Evolutionary conservation across 176 grass and related monocot species (phyloP), one percentile per base, ranked within the genome.

Genomic region (Puya raimondii): DNA sequence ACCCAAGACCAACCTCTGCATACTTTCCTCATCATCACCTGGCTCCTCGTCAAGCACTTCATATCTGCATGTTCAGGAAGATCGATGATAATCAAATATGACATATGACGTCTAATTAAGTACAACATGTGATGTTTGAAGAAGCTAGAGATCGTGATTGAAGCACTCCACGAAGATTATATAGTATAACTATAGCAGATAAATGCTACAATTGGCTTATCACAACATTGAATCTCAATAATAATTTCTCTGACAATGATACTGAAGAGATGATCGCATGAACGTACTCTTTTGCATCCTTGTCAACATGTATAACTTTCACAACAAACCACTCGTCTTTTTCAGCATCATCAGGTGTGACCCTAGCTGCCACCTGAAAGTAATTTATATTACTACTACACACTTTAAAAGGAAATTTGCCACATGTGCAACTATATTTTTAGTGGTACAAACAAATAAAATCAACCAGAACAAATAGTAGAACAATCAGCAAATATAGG

Each of bases 281-380:
- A 66, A 56, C 94, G 69, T 93, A 97, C 94, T 97, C 87, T 87
- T 86, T 97, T 23, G 89, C 74, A 72, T 97, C 94, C 78, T 92
- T 97, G 58, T 97, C 94, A 21, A 97, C 90, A 79, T 90, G 87
- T 67, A 83, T 90, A 48, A 97, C 94, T 86, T 97, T 97, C 50
- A 92, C 87, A 64, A 97, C 76, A 72, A 97, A 71, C 89, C 94
- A 97, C 61, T 97, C 94, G 51, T 97, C 86, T 77, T 97, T 97
- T 70, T 93, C 89, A 54, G 83, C 78, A 66, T 93, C 85, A 74
- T 93, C 94, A 72, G 77, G 73, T 13, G 85, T 85, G 52, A 97
- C 89, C 78, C 80, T 86, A 81, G 89, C 94, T 66, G 94, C 94
- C 69, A 97, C 94, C 94, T 97, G 84, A 97, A 90, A 65, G 25